Base-by-base conservation (phyloP, 1,139 yeast genomes). In the Protomyces macrosporus region DNA sequence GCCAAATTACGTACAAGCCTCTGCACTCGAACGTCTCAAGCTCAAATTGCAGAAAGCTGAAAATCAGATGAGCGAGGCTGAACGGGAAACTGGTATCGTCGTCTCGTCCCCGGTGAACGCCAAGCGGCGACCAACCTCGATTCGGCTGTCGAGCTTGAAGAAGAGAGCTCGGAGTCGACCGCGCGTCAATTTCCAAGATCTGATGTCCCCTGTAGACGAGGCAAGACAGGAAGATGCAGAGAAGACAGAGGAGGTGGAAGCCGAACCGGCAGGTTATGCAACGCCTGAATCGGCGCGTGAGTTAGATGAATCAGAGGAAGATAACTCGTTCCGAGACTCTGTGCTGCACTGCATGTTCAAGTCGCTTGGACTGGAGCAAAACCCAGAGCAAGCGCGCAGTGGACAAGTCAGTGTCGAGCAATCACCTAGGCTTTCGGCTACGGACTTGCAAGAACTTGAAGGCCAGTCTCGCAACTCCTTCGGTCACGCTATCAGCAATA, bases 301-400 rank as follows among this genome's bases (percentile, higher is more conserved):
- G 39, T 33, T 42, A 37, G 86, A 84, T 56, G 90, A 87, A 67
- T 96, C 88, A 69, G 85, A 88, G 0, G 95, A 88, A 68, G 96
- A 89, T 58, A 78, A 84, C 0, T 82, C 89, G 0, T 75, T 89
- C 52, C 79, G 90, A 55, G 78, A 81, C 37, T 90, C 96, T 0
- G 75, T 93, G 2, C 82, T 87, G 5, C 96, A 89, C 69, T 86
- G 85, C 52, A 82, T 93, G 64, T 88, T 91, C 72, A 81, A 81
- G 65, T 77, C 85, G 36, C 76, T 91, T 45, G 97, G 97, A 0
- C 79, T 91, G 12, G 82, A 82, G 36, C 56, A 66, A 10, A 48
- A 58, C n/a, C 12, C 58, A 16, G 54, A 35, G 35, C 51, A 32
- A 12, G n/a, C 32, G 34, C 40, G 30, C 36, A 51, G 56, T 50